Evolutionary conservation across 2,329 filamentous ascomycete genomes (phyloP).

Genomic region (Fusarium sp.): DNA sequence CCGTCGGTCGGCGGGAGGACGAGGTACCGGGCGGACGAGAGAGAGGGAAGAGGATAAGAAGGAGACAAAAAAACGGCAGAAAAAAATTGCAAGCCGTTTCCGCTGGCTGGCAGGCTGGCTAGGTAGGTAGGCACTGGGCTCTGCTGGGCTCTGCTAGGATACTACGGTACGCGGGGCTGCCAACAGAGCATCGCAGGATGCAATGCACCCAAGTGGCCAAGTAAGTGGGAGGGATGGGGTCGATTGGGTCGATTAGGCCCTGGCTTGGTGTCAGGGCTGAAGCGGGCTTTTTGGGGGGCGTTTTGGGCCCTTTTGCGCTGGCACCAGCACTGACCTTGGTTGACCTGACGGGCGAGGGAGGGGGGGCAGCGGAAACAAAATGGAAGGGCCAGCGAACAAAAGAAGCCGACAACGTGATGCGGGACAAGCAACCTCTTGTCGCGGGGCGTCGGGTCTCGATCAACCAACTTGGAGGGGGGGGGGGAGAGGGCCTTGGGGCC

Average conservation of each 20-base stretch:
- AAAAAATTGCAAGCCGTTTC: slow-evolving; percentile 42
- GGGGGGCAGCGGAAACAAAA: slow-evolving; percentile 22
- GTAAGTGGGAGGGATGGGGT: slow-evolving; percentile 37
- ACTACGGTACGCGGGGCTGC: slow-evolving; percentile 52
- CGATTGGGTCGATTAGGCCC: slow-evolving; percentile 40
- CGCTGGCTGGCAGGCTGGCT: slow-evolving; percentile 34
- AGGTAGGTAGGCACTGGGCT: no score
- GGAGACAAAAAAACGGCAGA: slow-evolving; percentile 47
- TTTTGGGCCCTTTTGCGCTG: slow-evolving; percentile 14
- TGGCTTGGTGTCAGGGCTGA: slow-evolving; percentile 36
- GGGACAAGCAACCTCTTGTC: slow-evolving; percentile 15
- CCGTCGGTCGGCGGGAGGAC: slow-evolving; percentile 27
- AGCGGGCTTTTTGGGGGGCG: slow-evolving; percentile 34
- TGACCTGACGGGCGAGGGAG: slow-evolving; percentile 15
- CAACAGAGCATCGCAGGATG: slow-evolving; percentile 54
- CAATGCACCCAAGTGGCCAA: slow-evolving; percentile 51
- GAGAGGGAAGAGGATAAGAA: slow-evolving; percentile 35
- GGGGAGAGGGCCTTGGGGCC: no score
- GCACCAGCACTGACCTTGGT: slow-evolving; percentile 29
- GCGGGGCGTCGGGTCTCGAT: slow-evolving; percentile 30
- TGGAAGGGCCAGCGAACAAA: slow-evolving; percentile 38
- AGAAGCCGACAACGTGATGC: slow-evolving; percentile 34
- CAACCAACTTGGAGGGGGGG: slow-evolving; percentile 22
- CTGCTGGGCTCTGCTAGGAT: slow-evolving; percentile 46
- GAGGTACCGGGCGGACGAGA: slow-evolving; percentile 35